A percentile compares a stretch with the other conserved stretches of the same genome.
phyloP scores from a whole-genome alignment of 2,329 filamentous ascomycete genomes.

The Colletotrichum phormii region DNA sequence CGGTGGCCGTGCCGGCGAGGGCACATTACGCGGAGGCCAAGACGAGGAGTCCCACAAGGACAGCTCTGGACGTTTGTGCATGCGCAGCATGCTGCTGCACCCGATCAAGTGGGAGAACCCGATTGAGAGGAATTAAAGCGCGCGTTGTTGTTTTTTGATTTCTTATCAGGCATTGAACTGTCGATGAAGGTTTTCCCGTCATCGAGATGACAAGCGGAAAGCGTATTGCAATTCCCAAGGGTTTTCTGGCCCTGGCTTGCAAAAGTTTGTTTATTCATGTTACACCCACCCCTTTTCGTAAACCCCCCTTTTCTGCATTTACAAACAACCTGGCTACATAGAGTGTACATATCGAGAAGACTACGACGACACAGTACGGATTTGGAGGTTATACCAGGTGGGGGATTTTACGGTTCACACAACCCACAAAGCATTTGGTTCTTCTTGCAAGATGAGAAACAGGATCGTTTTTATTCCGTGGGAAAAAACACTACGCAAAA shows the following conservation, averaged over 20 bases:
- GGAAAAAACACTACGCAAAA: not conserved
- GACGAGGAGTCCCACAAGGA: slow-evolving; percentile 57
- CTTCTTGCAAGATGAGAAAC: not conserved
- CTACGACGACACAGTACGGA: slow-evolving; percentile 22
- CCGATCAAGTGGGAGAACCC: slow-evolving; percentile 78
- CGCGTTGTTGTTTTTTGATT: not conserved
- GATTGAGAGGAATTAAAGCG: slow-evolving; percentile 47
- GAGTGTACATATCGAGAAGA: slow-evolving; percentile 31
- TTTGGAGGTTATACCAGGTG: slow-evolving; percentile 32
- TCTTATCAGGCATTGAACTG: not conserved
- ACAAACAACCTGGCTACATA: slow-evolving; percentile 6
- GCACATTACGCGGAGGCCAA: slow-evolving; percentile 62
- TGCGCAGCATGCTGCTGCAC: slow-evolving; percentile 84
- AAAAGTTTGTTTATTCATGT: slow-evolving; percentile 7
- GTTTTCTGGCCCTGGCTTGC: slow-evolving; percentile 1
- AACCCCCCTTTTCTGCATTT: not conserved
- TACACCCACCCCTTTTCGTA: not conserved
- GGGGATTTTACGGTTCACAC: slow-evolving; percentile 18
- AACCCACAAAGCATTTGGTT: slow-evolving; percentile 17
- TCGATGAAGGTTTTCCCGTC: not conserved
- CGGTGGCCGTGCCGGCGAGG: slow-evolving; percentile 61
- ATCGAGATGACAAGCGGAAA: slow-evolving; percentile 13
- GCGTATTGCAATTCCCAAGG: not conserved
- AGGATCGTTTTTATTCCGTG: not conserved
- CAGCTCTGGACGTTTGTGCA: slow-evolving; percentile 76